phyloP scores from a whole-genome alignment of 495 filamentous ascomycete genomes.

The Terfezia boudieri region DNA sequence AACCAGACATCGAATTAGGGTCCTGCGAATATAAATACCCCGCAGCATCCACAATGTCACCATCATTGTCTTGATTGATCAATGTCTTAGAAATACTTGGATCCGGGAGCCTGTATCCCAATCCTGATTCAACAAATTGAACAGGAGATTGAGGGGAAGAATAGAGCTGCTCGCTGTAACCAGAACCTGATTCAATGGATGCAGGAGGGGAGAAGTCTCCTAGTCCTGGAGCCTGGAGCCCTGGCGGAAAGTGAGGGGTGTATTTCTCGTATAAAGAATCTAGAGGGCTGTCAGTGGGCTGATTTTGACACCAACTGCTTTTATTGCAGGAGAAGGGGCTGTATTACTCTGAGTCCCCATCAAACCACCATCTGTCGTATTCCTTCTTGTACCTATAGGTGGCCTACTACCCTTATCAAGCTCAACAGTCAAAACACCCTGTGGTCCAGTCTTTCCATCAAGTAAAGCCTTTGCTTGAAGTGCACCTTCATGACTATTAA shows the following conservation, averaged over 20 bases:
- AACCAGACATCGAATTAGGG: not conserved
- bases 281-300: not conserved
- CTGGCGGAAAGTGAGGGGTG: not conserved
- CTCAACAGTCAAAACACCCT: not conserved
- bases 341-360: not conserved
- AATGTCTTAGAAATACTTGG: not conserved
- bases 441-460: slow-evolving; percentile 9
- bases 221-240: not conserved
- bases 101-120: not conserved
- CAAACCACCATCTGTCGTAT: not conserved
- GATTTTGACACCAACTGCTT: too few relatives aligned
- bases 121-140: not conserved
- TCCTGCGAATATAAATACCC: not conserved
- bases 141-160: not conserved
- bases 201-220: not conserved
- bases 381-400: not conserved
- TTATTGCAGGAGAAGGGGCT: not conserved
- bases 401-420: not conserved
- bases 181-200: not conserved
- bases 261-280: not conserved
- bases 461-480: slow-evolving; percentile 10
- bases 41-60: not conserved
- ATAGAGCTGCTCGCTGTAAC: not conserved
- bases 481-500: slow-evolving; percentile 11
- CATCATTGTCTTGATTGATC: not conserved